These are phyloP conservation scores for Pochonia chlamydosporia DNA, from an alignment of 2,329 filamentous ascomycete genomes.

Conservation along the genomic window DNA sequence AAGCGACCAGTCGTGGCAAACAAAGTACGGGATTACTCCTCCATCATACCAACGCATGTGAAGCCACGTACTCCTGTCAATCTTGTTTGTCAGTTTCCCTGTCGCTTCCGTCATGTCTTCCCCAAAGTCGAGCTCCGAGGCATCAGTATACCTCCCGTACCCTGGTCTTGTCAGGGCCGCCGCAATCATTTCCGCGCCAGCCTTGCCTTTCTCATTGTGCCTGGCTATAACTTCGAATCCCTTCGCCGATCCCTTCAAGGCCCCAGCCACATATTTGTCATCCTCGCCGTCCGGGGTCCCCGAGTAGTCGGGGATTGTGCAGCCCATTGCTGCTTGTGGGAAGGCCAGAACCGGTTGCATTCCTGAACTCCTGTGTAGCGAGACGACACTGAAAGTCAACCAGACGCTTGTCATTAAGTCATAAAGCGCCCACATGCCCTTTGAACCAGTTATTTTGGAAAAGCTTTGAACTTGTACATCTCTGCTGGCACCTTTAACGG, in stretches of 20 bases:
- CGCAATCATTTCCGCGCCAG: not conserved
- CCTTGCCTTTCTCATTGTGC: not conserved
- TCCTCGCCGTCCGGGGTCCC: not conserved
- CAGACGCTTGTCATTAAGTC: not conserved
- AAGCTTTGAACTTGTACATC: not conserved
- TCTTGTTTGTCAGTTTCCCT: not conserved
- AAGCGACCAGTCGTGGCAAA: not conserved
- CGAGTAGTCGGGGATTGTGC: not conserved
- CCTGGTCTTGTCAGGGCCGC: not conserved
- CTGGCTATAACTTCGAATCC: not conserved
- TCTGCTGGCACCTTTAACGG: not conserved
- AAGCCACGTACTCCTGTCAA: not conserved
- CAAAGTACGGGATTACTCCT: not conserved
- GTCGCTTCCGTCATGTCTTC: not conserved
- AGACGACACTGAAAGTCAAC: not conserved
- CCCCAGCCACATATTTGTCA: not conserved
- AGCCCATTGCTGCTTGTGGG: not conserved
- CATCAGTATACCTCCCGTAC: not conserved
- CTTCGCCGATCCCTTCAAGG: not conserved
- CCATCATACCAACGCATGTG: not conserved
- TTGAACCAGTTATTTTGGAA: not conserved
- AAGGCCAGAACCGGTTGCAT: not conserved
- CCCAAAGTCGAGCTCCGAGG: not conserved
- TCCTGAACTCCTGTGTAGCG: not conserved
- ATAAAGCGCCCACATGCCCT: not conserved